A percentile compares a stretch with the other conserved stretches of the same genome.
Evolutionary conservation across 73 alveolate species (phyloP).

Genomic region (Tetrahymena elliotti): DNA sequence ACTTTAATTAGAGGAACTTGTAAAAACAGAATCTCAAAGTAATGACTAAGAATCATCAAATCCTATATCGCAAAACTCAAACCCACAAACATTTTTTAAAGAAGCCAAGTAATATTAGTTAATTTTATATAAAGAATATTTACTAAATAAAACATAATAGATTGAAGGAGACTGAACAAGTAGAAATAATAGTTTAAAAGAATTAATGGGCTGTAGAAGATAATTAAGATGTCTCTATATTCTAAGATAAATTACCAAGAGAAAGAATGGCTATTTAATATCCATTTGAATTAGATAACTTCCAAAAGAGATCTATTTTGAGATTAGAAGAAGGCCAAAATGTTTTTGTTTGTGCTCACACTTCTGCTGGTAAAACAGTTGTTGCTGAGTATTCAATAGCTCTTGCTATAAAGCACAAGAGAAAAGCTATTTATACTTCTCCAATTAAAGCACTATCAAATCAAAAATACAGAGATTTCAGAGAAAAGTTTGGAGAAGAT

Average conservation of each 20-base stretch:
- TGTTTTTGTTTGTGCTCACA: constrained; percentile 98
- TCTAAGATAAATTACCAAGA: constrained; percentile 19
- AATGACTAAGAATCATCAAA: background rate
- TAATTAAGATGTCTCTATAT: constrained; percentile 11
- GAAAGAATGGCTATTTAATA: constrained; percentile 33
- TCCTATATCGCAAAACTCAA: background rate
- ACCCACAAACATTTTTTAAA: background rate
- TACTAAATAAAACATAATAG: no score
- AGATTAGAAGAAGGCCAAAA: constrained; percentile 79
- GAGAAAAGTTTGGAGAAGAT: constrained; percentile 75
- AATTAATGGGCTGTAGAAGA: constrained; percentile 16
- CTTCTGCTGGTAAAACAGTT: constrained; percentile 99
- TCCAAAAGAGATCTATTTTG: constrained; percentile 87
- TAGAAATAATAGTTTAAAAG: background rate
- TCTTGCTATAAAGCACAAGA: constrained; percentile 74
- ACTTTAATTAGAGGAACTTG: background rate
- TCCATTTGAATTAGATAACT: constrained; percentile 84
- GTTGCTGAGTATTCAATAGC: constrained; percentile 99
- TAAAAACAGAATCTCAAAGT: background rate
- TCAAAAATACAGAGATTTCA: constrained; percentile 93
- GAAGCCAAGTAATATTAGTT: background rate
- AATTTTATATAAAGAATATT: background rate
- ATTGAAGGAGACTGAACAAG: background rate
- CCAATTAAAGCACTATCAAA: constrained; percentile 97
- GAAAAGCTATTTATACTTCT: constrained; percentile 93